Evolutionary conservation across 371 early-diverging fungal genomes (phyloP).

Genomic region (Pancytospora philotis): DNA sequence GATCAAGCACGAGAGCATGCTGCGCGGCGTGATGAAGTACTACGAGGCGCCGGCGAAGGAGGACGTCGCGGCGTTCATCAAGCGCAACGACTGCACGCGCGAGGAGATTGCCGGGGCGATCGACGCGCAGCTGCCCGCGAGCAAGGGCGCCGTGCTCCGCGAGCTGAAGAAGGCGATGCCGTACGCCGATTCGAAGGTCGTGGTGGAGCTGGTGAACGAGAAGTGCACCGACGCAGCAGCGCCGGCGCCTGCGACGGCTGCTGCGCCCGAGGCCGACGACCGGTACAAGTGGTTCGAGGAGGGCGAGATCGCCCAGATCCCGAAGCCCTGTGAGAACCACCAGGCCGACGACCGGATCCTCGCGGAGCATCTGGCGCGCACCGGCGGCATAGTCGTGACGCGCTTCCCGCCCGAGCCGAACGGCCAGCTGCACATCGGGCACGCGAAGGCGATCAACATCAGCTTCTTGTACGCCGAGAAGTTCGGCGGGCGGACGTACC

Average conservation of each 20-base stretch:
- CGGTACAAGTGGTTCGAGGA: constrained; percentile 47
- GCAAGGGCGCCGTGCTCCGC: constrained; percentile 31
- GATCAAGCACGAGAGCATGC: constrained; percentile 40
- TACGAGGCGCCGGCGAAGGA: constrained; percentile 8
- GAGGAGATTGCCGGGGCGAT: constrained; percentile 26
- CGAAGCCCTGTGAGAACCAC: constrained; percentile 88
- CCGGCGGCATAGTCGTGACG: constrained; percentile 82
- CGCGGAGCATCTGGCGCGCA: constrained; percentile 77
- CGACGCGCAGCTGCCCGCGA: constrained; percentile 2
- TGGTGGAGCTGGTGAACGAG: constrained; percentile 19
- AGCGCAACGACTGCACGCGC: constrained; percentile 14
- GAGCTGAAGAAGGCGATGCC: constrained; percentile 36
- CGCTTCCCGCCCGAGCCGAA: constrained; percentile 99
- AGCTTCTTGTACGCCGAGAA: constrained; percentile 90
- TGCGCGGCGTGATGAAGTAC: constrained; percentile 26
- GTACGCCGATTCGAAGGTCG: constrained; percentile 30
- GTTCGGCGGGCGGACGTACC: constrained; percentile 76
- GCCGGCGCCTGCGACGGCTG: not conserved
- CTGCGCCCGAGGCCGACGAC: not conserved
- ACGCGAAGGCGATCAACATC: constrained; percentile 97
- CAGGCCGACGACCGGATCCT: constrained; percentile 81
- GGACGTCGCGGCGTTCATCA: constrained; percentile 25
- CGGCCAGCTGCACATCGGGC: constrained; percentile 94
- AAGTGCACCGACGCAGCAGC: not conserved
- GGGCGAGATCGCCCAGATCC: constrained; percentile 64